phyloP scores from a whole-genome alignment of 2,329 filamentous ascomycete genomes.

The Tolypocladium paradoxum region DNA sequence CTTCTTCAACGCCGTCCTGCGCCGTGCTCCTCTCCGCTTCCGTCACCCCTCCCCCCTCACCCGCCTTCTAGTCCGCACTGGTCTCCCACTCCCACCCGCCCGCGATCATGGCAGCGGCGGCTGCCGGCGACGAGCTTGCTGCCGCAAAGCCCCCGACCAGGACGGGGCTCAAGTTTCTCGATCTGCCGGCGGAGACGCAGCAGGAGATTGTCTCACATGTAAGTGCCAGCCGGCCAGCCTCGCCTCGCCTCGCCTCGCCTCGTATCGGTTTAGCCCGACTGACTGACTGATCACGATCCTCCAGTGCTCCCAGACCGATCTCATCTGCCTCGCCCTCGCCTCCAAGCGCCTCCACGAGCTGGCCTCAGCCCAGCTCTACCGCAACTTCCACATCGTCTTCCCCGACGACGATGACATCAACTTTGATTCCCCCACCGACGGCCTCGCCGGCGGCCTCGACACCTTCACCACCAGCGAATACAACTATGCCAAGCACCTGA shows the following conservation, averaged over 20 bases:
- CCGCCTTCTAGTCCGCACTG: background rate
- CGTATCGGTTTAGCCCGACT: too few relatives aligned
- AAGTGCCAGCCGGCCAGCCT: slow-evolving; percentile 9
- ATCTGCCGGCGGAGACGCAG: slow-evolving; percentile 36
- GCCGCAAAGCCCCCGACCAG: slow-evolving; percentile 7
- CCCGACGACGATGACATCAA: slow-evolving; percentile 44
- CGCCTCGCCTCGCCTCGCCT: background rate
- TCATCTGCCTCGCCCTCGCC: slow-evolving; percentile 47
- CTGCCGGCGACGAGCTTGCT: slow-evolving; percentile 18
- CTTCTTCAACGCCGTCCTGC: background rate
- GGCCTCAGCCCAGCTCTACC: slow-evolving; percentile 47
- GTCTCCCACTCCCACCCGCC: background rate
- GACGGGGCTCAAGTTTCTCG: slow-evolving; percentile 22
- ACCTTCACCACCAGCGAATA: slow-evolving; percentile 54
- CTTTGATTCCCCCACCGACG: slow-evolving; percentile 44
- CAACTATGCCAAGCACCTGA: slow-evolving; percentile 48
- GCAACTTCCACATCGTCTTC: slow-evolving; percentile 49
- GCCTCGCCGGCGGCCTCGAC: slow-evolving; percentile 46
- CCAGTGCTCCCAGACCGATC: slow-evolving; percentile 40
- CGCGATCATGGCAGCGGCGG: slow-evolving; percentile 23
- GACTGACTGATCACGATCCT: background rate
- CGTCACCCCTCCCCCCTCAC: background rate
- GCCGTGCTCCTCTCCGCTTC: background rate
- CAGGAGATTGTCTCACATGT: slow-evolving; percentile 37
- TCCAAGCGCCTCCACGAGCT: slow-evolving; percentile 47